Percentiles rank a stretch among this genome's conserved stretches.
phyloP scores from a whole-genome alignment of 208 protist species.

The Acanthamoeba rhysodes region DNA sequence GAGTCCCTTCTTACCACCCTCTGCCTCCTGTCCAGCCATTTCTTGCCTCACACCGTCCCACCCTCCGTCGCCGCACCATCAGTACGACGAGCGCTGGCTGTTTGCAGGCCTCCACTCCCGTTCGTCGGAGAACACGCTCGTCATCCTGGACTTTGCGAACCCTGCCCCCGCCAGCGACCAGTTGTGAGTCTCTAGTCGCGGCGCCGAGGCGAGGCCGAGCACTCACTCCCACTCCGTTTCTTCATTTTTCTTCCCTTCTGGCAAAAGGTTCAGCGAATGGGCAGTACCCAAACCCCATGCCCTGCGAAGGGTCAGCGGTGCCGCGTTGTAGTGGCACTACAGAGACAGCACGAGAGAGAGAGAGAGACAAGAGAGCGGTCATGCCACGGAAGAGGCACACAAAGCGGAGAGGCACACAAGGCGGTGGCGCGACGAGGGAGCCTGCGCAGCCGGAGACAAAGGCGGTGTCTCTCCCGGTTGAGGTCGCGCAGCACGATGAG shows the following conservation, averaged over 20 bases:
- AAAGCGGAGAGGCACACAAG: background rate
- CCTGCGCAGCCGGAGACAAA: no score
- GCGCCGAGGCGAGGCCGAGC: no score
- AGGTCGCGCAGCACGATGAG: background rate
- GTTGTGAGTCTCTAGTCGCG: no score
- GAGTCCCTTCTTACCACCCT: background rate
- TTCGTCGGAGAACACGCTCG: background rate
- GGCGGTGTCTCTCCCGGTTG: no score
- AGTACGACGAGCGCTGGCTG: constrained; percentile 17
- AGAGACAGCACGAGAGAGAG: no score
- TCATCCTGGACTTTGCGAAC: background rate
- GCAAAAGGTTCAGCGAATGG: background rate
- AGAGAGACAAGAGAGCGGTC: no score
- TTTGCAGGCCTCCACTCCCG: background rate
- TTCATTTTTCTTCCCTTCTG: background rate
- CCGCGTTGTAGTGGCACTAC: no score
- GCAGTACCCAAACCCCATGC: no score
- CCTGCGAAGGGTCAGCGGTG: no score
- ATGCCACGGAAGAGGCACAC: background rate
- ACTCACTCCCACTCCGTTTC: no score
- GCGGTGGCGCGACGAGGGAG: no score
- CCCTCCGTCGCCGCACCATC: background rate
- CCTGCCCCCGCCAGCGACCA: background rate
- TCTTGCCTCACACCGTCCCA: background rate
- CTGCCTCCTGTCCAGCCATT: background rate